Evolutionary conservation across 306 rosid genomes (phyloP), one percentile per base, ranked within the genome.

Genomic region (Fragaria vesca): DNA sequence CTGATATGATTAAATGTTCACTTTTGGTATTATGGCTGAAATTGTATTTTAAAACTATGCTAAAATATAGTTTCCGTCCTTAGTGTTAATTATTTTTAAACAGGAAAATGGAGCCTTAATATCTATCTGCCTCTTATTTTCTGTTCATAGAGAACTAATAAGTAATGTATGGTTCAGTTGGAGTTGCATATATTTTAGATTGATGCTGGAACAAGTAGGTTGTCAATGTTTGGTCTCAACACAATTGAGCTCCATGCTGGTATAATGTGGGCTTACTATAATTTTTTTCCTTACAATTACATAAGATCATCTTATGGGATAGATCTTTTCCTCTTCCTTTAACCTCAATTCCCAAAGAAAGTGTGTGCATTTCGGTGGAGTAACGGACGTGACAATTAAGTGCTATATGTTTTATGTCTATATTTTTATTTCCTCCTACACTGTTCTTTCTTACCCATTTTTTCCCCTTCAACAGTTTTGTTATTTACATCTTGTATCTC

Each of bases 301-400:
- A 43, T 21, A n/a, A 26, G 28, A 24, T 69, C 12, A 42, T 70
- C 60, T 1, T 70, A 5, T 47, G 16, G 40, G 18, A n/a, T 16
- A 70, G 60, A 47, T 54, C 54, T 42, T 11, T 42, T 47, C 40
- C 52, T 47, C 60, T 70, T 47, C 42, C 67, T 30, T 13, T 8
- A 70, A 47, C 60, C 24, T 15, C 47, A 24, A 28, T 47, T 70
- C 73, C n/a, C 36, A 69, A 69, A 26, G 58, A 69, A 69, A 47
- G 40, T 17, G 36, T 48, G 74, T 26, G 21, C 21, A 47, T 71
- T 18, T 12, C 0, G 36, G 73, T 7, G 54, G 43, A 58, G 24
- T 24, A 32, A 0, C 5, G 1, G 42, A 5, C 0, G 2, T 3
- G 47, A 40, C 5, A 9, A 73, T 50, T 13, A 21, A 42, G 16